Base-by-base conservation (phyloP, 1,284 basidiomycete genomes). In the Malassezia dermatis region DNA sequence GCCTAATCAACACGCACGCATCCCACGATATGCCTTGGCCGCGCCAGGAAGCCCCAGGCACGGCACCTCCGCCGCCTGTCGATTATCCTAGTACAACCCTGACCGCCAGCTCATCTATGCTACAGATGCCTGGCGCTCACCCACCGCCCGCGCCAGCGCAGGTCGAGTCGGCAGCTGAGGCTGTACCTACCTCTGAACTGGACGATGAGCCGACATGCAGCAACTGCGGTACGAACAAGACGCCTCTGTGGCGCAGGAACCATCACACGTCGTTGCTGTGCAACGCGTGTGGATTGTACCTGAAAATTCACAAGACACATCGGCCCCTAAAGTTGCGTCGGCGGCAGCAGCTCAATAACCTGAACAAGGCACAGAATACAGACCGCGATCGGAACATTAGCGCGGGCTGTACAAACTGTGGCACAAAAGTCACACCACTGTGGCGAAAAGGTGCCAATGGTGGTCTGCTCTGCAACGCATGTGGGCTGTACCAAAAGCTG, bases 221-320 rank as follows among this genome's bases (percentile, higher is more conserved):
- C 53, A 72, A 72, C 47, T 72, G 70, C 42, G 68, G 67, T 4
- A 67, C 68, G 12, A 64, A 62, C 7, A 62, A 61, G 10, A 72
- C 70, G 2, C 70, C 70, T 11, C 58, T 72, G 10, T 72, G 70
- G 70, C 56, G 70, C 35, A 45, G 70, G 17, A 67, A 69, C 39
- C 61, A 66, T 2, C 65, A 72, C 48, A 62, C 64, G 24, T 46
- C 63, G 28, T 53, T 72, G 39, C 63, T 71, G 12, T 72, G 70
- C 62, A 72, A 72, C 47, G 70, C 70, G 0, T 72, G 70, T 41
- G 70, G 70, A 8, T 61, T 72, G n/a, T 71, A 69, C 42, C 60
- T 67, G 12, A 71, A 71, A 49, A 61, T 72, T 27, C 70, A 72
- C 61, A 71, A 71, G 57, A 62, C 59, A 8, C 68, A 67, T 8